Conservation (phyloP, 1,139 yeast genomes). For the Blastobotrys persicus region DNA sequence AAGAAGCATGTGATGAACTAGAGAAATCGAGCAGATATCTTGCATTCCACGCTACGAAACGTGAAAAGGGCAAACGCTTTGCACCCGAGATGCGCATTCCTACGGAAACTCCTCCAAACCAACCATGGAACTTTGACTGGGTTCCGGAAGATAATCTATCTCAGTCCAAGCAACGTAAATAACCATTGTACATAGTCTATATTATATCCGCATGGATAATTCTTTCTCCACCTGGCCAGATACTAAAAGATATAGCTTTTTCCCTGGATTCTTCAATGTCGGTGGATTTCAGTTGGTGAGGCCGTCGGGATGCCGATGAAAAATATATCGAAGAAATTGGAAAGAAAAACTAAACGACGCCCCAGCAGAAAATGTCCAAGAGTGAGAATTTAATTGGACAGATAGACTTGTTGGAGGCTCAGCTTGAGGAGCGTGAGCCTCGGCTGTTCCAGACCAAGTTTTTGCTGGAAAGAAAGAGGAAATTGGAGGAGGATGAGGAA, state of each 20-base stretch:
- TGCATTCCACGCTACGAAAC: slow-evolving; percentile 50
- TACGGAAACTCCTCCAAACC: slow-evolving; percentile 85
- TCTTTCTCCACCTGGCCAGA: too few relatives aligned
- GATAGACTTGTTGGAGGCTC: slow-evolving; percentile 39
- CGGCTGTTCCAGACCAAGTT: slow-evolving; percentile 33
- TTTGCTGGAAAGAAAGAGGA: slow-evolving; percentile 26
- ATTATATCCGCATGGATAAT: neutral
- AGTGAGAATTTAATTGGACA: slow-evolving; percentile 39
- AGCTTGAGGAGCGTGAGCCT: slow-evolving; percentile 28
- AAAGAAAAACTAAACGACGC: too few relatives aligned
- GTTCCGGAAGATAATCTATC: slow-evolving; percentile 26
- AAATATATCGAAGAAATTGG: neutral
- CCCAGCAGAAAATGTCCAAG: slow-evolving; percentile 23
- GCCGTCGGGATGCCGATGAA: neutral
- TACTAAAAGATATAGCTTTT: too few relatives aligned
- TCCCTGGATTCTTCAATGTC: too few relatives aligned
- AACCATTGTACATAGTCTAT: neutral
- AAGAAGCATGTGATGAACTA: slow-evolving; percentile 73
- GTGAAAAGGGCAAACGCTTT: slow-evolving; percentile 46
- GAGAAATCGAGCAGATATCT: slow-evolving; percentile 50
- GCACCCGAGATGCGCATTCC: slow-evolving; percentile 73
- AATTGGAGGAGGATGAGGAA: slow-evolving; percentile 13
- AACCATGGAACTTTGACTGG: slow-evolving; percentile 76
- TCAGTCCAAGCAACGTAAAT: slow-evolving; percentile 10
- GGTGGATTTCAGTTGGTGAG: neutral